Percentiles rank a stretch among this genome's conserved stretches.
These are phyloP conservation scores for Polymyxa betae DNA, from an alignment of 208 protist genomes.

Conservation along the genomic window DNA sequence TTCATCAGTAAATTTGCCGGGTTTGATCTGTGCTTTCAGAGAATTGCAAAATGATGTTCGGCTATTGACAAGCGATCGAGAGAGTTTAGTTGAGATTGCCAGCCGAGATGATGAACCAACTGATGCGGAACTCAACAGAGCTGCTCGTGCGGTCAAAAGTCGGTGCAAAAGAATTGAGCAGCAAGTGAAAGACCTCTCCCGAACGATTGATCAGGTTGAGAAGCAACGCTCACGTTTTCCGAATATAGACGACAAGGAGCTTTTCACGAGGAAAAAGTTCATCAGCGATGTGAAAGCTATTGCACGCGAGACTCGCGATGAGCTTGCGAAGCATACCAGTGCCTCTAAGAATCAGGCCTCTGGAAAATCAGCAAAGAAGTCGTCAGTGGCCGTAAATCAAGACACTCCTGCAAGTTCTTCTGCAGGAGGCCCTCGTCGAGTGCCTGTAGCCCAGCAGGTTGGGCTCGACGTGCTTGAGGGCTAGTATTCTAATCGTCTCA, in stretches of 20 bases:
- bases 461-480: no score
- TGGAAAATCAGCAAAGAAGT: no score
- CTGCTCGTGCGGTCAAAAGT: background rate
- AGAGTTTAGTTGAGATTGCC: background rate
- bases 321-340: background rate
- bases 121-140: background rate
- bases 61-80: background rate
- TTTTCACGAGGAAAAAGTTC: constrained; percentile 13
- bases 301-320: background rate
- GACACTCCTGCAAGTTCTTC: no score
- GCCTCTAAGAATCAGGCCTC: no score
- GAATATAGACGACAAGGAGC: background rate
- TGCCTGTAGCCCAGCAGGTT: no score
- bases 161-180: background rate
- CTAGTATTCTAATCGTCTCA: no score
- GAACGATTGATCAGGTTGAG: background rate
- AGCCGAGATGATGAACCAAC: background rate
- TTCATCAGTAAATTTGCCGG: background rate
- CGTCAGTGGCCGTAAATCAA: no score
- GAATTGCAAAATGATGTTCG: background rate
- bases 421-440: no score
- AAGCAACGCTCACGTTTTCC: background rate
- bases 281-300: background rate
- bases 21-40: background rate
- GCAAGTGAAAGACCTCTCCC: background rate